Base-by-base conservation (phyloP, 2,329 filamentous ascomycete genomes). In the Sporothrix pseudoabietina region DNA sequence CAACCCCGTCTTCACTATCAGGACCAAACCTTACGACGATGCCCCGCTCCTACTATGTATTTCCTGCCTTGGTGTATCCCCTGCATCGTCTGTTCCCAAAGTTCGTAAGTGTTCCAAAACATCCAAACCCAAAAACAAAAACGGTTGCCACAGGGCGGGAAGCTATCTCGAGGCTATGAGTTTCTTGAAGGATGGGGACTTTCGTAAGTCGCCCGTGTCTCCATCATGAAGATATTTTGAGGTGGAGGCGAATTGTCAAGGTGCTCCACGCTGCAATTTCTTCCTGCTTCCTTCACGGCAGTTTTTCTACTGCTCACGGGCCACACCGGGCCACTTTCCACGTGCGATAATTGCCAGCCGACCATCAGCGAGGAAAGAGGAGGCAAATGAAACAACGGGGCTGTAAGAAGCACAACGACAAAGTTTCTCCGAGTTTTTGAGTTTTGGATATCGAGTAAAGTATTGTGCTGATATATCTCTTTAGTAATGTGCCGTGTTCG, bases 141-240 rank as follows among this genome's bases (percentile, higher is more conserved):
- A 41, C 16, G 19, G 19, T 41, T 63, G 32, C 57, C 16, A 22
- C 57, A 7, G 16, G 57, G 12, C 35, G 57, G 55, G 57, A 63
- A 63, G 57, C 57, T 63, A 41, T 63, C 57, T 63, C 35, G 57
- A 41, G 41, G 57, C 57, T 63, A 63, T 63, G 32, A 63, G 57
- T 39, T 10, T 10, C 16, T 22, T 63, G 57, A 63, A 39, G 2
- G 22, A 41, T 12, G 32, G 57, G 19, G 57, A 10, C 32, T 55
- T 55, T 8, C 30, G 52, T 30, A 26, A 4, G 22, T 55, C 26
- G 19, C 8, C 8, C 19, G 12, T 55, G n/a, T 9, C 22, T 26
- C 4, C 22, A 26, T 30, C 22, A 22, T 63, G 32, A 19, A 39
- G 19, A 19, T 39, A 63, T 63, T 39, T 39, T 22, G 22, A 41